Base-by-base conservation (phyloP, 768 basidiomycete genomes). In the Lentinula sp. region DNA sequence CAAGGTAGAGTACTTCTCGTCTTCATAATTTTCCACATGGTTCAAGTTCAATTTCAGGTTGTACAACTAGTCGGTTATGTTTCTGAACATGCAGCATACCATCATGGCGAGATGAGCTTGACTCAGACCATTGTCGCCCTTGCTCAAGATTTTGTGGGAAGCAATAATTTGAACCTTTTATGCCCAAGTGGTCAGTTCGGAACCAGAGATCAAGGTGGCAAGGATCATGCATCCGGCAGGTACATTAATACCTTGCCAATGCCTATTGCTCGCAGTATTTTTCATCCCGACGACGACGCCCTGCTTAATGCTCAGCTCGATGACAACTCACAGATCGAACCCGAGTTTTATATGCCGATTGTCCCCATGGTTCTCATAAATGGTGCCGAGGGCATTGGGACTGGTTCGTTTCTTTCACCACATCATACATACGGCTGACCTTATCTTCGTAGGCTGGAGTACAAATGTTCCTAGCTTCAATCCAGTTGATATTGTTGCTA, bases 331-430 rank as follows among this genome's bases (percentile, higher is more conserved):
- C 68, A 77, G 57, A 93, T 99, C 64, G 96, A 99, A 71, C 97
- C 97, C 1, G 93, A 95, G 66, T 98, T 86, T 74, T 99, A 97
- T 70, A 80, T 98, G 76, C 96, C 97, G 16, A 73, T 94, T 45
- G 68, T 99, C 1, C 97, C 97, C 0, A 78, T 95, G 71, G 81
- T 98, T 0, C 80, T 99, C 56, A 73, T 98, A 70, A 98, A 99
- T 67, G 97, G 97, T 7, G 87, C 92, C 9, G 95, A 98, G 65
- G 97, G 97, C 76, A 98, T 99, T 67, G 97, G 97, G 49, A 99
- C 97, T 60, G 94, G 92, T 89, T 61, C 69, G 82, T 66, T 37
- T n/a, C 7, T 50, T 45, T 42, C 13, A 31, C 57, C 18, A 18
- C 3, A 49, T 45, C 8, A 7, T 51, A 16, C n/a, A 2, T 34